A percentile compares a stretch with the other conserved stretches of the same genome.
phyloP scores from a whole-genome alignment of 345 rosid genomes.

The Populus euphratica region DNA sequence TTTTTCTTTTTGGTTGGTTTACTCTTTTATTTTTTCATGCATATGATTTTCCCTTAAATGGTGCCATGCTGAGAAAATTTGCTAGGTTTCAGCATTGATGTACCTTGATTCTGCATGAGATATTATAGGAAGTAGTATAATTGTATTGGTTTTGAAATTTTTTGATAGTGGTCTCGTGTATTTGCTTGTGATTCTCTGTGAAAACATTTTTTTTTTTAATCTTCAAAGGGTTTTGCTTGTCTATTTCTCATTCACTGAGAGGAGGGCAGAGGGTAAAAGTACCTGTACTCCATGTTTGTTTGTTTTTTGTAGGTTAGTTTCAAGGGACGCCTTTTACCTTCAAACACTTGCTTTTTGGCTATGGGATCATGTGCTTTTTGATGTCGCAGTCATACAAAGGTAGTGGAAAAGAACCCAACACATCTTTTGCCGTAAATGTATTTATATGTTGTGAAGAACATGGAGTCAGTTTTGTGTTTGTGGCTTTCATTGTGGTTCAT shows the following conservation, averaged over 20 bases:
- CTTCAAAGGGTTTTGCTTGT: not conserved
- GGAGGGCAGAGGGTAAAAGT: not conserved
- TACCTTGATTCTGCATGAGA: too few relatives aligned
- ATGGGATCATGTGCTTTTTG: constrained; percentile 17
- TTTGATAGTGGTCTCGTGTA: too few relatives aligned
- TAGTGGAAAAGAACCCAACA: not conserved
- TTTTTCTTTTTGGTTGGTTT: too few relatives aligned
- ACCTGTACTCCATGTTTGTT: not conserved
- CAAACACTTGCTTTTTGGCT: not conserved
- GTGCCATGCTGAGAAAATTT: too few relatives aligned
- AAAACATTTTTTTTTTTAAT: not conserved
- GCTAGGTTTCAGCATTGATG: too few relatives aligned
- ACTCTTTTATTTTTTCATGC: too few relatives aligned
- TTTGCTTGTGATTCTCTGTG: not conserved
- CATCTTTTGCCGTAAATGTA: not conserved
- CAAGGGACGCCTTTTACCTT: not conserved
- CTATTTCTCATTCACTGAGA: not conserved
- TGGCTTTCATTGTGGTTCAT: not conserved
- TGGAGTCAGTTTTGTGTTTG: not conserved
- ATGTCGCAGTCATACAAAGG: constrained; percentile 21
- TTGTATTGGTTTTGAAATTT: too few relatives aligned
- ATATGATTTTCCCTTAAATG: too few relatives aligned
- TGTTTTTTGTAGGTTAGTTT: constrained; percentile 4
- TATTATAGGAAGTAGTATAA: too few relatives aligned
- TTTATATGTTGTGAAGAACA: not conserved